Evolutionary conservation across 345 rosid genomes (phyloP), one percentile per base, ranked within the genome.

Genomic region (Hibiscus syriacus): DNA sequence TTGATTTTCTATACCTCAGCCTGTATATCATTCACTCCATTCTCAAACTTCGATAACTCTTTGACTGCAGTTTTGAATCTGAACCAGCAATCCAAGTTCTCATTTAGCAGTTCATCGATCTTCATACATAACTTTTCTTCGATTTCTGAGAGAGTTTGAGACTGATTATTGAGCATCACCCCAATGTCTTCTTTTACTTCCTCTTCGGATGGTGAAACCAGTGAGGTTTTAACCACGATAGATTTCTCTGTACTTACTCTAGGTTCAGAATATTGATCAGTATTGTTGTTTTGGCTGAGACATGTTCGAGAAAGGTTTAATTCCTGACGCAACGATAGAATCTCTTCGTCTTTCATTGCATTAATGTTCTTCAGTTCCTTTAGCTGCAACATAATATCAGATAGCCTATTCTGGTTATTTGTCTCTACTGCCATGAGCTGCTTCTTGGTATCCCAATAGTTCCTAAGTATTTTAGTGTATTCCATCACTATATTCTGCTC

Each of bases 71-170:
- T 46, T 72, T 92, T 92, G 85, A 95, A 92, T 71, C 90, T 81
- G 56, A 92, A 82, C 92, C 96, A 82, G 68, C 92, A 78, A 50
- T 92, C 85, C 78, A 95, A 43, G 76, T 95, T 92, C 76, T 92
- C 93, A 76, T 90, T 92, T 41, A 88, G 73, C 48, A 90, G 65
- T 68, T 84, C 90, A 62, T 95, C 98, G 9, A 92, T 80, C 53
- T 71, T 71, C 72, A 58, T 77, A 67, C 89, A 69, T 30, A 95
- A 75, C 68, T 79, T 83, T 43, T 86, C 70, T 80, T 90, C 97
- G 0, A 80, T 70, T 49, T 60, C 79, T 3, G 99, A 84, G 2
- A 48, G 20, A 1, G 39, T 58, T 45, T 79, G 74, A 54, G 57
- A 23, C 34, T 68, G 81, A 17, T 81, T 88, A 22, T 77, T 5